Evolutionary conservation across 2,329 filamentous ascomycete genomes (phyloP).

Genomic region (Xylariaceae sp.): DNA sequence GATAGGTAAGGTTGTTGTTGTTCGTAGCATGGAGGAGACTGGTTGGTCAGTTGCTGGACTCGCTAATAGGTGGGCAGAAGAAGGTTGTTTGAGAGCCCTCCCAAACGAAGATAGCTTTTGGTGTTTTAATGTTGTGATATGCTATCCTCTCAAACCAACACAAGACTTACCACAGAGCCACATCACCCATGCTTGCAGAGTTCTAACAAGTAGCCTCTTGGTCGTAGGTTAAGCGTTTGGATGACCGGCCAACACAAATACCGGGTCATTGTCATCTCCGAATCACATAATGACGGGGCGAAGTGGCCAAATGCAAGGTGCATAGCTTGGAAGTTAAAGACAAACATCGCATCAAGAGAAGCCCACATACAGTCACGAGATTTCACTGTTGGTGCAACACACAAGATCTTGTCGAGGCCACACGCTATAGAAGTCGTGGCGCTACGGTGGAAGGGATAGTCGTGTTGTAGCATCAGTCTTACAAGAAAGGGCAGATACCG

Average conservation of each 20-base stretch:
- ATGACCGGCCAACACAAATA: slow-evolving; percentile 4
- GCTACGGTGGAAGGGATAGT: background rate
- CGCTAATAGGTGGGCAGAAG: no score
- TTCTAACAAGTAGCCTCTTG: background rate
- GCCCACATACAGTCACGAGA: slow-evolving; percentile 6
- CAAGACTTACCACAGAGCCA: no score
- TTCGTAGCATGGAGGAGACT: no score
- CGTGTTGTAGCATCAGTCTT: background rate
- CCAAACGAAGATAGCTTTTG: no score
- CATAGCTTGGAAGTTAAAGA: background rate
- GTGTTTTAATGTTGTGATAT: no score
- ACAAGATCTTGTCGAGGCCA: slow-evolving; percentile 1
- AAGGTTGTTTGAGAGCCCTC: no score
- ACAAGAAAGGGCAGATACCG: no score
- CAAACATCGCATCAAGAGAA: background rate
- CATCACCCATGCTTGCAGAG: no score
- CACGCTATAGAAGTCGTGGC: slow-evolving; percentile 4
- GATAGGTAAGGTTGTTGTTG: slow-evolving; percentile 4
- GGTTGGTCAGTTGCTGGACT: no score
- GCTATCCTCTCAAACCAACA: no score
- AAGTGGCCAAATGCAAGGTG: slow-evolving; percentile 3
- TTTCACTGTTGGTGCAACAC: background rate
- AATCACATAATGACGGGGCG: slow-evolving; percentile 8
- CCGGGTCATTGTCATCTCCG: background rate
- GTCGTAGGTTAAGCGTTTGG: slow-evolving; percentile 2